A percentile compares a stretch with the other conserved stretches of the same genome.
Conservation (phyloP, 129 eudicot species). For the Tagetes erecta region DNA sequence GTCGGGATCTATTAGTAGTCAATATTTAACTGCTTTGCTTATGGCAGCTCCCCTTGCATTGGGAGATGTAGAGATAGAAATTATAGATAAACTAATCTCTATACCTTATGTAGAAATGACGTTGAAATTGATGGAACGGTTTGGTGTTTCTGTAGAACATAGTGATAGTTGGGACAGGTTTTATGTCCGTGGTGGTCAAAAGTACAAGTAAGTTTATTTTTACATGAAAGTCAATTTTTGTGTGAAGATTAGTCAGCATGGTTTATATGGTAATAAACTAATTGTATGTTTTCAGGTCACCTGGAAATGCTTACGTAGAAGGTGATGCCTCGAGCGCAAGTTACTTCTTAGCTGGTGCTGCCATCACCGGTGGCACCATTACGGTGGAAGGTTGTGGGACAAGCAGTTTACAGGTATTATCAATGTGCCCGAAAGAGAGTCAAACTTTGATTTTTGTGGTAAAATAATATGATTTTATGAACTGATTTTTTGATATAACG, state of each 20-base stretch:
- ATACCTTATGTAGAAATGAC: constrained; percentile 99
- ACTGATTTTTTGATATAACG: neutral
- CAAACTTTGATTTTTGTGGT: neutral
- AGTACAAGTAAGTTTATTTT: constrained; percentile 74
- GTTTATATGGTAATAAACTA: neutral
- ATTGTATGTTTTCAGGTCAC: constrained; percentile 55
- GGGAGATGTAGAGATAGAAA: constrained; percentile 94
- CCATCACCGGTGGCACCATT: constrained; percentile 90
- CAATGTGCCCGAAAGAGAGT: constrained; percentile 17
- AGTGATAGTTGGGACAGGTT: constrained; percentile 87
- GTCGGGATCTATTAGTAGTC: constrained; percentile 95
- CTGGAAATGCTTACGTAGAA: constrained; percentile 93
- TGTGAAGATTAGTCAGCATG: constrained; percentile 10
- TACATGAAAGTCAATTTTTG: neutral
- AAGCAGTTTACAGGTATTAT: constrained; percentile 88
- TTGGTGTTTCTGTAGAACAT: constrained; percentile 81
- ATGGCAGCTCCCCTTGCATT: constrained; percentile 95
- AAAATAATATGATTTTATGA: neutral
- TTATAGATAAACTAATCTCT: constrained; percentile 82
- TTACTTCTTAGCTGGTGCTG: constrained; percentile 97
- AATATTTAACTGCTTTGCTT: constrained; percentile 91
- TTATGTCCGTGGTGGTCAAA: constrained; percentile 81
- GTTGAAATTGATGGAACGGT: constrained; percentile 94
- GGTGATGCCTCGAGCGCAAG: constrained; percentile 99
- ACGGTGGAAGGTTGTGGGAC: constrained; percentile 99